Base-by-base conservation (phyloP, 768 basidiomycete genomes). In the Butyriboletus loyo region DNA sequence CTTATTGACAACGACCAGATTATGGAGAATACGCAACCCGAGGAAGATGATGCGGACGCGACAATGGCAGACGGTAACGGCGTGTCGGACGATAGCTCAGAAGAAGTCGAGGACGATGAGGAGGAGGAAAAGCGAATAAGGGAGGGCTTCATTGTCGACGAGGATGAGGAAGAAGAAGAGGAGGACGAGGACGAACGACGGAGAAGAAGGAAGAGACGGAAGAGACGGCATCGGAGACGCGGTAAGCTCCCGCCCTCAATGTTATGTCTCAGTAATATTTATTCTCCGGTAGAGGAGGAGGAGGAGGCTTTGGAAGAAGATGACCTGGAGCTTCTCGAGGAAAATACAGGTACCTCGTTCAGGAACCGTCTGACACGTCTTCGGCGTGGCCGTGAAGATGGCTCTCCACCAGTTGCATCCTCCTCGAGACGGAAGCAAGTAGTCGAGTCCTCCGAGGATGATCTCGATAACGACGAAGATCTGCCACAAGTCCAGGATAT, bases 131-230 rank as follows among this genome's bases (percentile, higher is more conserved):
- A 82, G 52, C 77, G 82, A 51, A 83, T 97, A 50, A 75, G 84
- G 46, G 89, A 94, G 45, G 94, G 91, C 0, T 97, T 98, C 66
- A 97, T 98, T 61, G 93, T 94, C 8, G 89, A 89, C 9, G 92
- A 95, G 53, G 92, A 89, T 0, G 88, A 93, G n/a, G 91, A 92
- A 7, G 91, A 92, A 0, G 91, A 92, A 4, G 91, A 92, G 0
- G 89, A 87, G 4, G 87, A 83, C 0, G 84, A 83, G 2, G 82
- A 80, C 14, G 83, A 77, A 50, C 75, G 78, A 53, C 78, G 72
- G 39, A 75, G 81, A 60, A 79, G 79, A 58, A 79, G 81, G 54
- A 91, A 85, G 67, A 77, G 82, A 56, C 79, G 85, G 64, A 85
- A 85, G 72, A 82, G 77, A 62, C 78, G 81, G 60, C 84, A 88